Evolutionary conservation across 1,139 yeast species (phyloP).

Genomic region (Geotrichum histeridarum): DNA sequence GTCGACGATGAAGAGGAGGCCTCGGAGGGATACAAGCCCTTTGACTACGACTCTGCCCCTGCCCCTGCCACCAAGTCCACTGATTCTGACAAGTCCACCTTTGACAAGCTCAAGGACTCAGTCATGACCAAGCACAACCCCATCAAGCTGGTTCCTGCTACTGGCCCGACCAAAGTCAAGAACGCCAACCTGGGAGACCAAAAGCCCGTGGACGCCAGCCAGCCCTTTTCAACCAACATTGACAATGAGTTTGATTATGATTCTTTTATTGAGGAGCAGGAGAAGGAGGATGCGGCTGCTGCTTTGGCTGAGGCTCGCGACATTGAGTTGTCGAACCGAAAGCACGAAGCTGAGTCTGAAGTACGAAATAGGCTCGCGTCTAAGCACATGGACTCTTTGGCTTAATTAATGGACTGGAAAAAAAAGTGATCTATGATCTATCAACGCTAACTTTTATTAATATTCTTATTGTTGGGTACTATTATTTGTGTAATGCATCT

Average conservation of each 20-base stretch:
- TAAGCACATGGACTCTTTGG: constrained; percentile 4
- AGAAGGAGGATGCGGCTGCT: constrained; percentile 16
- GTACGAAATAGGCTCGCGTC: background rate
- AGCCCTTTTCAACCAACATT: constrained; percentile 20
- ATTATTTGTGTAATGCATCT: background rate
- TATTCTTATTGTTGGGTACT: background rate
- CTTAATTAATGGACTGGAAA: background rate
- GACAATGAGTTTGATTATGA: constrained; percentile 24
- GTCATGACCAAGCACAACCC: constrained; percentile 11
- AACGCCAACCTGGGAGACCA: background rate
- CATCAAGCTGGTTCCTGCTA: constrained; percentile 11
- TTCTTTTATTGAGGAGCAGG: constrained; percentile 22
- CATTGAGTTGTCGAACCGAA: background rate
- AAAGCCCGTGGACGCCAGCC: constrained; percentile 15
- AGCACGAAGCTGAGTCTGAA: constrained; percentile 6
- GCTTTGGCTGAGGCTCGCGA: constrained; percentile 3
- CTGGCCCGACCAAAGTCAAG: background rate
- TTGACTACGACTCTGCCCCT: constrained; percentile 10
- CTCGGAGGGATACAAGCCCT: constrained; percentile 9
- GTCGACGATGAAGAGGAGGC: background rate
- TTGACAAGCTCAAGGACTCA: background rate
- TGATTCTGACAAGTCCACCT: background rate
- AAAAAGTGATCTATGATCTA: too few species aligned
- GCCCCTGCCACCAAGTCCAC: background rate
- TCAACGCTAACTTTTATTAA: background rate